Base-by-base conservation (phyloP, 2,329 filamentous ascomycete species). In the Fonsecaea monophora region DNA sequence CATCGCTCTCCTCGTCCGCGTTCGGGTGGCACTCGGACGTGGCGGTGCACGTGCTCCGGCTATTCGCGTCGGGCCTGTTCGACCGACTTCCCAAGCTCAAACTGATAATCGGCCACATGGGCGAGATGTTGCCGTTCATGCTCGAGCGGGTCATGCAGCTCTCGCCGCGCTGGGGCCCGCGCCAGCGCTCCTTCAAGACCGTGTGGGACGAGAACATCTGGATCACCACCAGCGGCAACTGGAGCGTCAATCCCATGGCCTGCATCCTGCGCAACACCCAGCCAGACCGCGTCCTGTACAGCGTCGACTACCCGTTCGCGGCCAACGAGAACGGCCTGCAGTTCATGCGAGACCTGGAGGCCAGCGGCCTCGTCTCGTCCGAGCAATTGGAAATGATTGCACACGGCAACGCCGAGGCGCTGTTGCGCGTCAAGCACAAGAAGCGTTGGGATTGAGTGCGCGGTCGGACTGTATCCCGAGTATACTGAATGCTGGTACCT, bases 281-380 rank as follows among this genome's bases (percentile, higher is more conserved):
- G 18, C 76, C 81, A 12, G 83, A 86, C 18, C 77, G 78, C 10
- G 79, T 88, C 1, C 63, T 88, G 72, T 87, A 84, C 71, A 86
- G 83, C 66, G 82, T 87, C 9, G 85, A 87, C 69, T 87, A 87
- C 69, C 86, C 86, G 0, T 86, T 87, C 58, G 79, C 80, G 37
- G 77, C 76, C 57, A 86, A 82, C 67, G 80, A 83, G 68, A 80
- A 81, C 18, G 85, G 84, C 0, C 73, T 78, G 32, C 75, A 75
- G 12, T 86, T 84, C 70, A 76, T 87, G 62, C 72, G 79, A 54
- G 82, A 85, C 65, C 72, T 88, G 42, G 77, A 79, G 66, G 72
- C 77, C 55, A 86, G 84, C 68, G 82, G 82, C 0, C 70, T 87
- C 67, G 78, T 88, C 21, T 80, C 72, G 0, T 73, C 76, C 32